phyloP scores from a whole-genome alignment of 495 filamentous ascomycete species.

The Amniculicola lignicola region DNA sequence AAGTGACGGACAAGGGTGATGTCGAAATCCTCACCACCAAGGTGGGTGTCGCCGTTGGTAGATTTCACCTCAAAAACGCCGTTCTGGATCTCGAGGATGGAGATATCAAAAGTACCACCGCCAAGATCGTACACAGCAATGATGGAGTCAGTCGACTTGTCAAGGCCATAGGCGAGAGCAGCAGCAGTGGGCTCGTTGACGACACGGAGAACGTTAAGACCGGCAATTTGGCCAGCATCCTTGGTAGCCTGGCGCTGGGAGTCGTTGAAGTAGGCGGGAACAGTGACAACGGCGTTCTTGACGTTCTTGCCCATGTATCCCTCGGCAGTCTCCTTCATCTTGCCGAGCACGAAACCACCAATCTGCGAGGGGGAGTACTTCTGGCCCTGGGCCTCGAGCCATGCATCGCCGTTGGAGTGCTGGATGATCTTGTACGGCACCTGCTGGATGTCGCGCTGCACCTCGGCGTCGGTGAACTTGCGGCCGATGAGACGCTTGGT shows the following conservation, averaged over 20 bases:
- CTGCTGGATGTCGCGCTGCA: constrained; percentile 96
- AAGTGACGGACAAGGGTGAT: constrained; percentile 93
- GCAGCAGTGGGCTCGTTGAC: constrained; percentile 97
- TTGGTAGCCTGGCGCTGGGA: constrained; percentile 97
- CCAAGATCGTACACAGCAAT: constrained; percentile 97
- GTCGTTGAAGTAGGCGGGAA: constrained; percentile 98
- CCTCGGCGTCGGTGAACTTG: constrained; percentile 94
- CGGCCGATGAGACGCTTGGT: constrained; percentile 99
- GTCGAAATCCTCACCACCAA: constrained; percentile 98
- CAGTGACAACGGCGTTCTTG: constrained; percentile 94
- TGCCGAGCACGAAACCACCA: constrained; percentile 92
- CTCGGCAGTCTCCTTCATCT: constrained; percentile 99
- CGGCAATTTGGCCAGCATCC: constrained; percentile 94
- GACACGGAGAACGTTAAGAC: constrained; percentile 92
- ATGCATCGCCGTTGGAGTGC: constrained; percentile 96
- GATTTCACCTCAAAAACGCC: constrained; percentile 99
- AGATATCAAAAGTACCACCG: constrained; percentile 99
- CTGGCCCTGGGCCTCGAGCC: constrained; percentile 92
- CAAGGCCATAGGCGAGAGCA: constrained; percentile 89
- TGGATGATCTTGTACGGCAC: constrained; percentile 99
- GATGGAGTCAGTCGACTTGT: constrained; percentile 86
- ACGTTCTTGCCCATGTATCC: constrained; percentile 81
- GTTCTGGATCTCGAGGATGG: constrained; percentile 94
- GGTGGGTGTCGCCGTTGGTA: constrained; percentile 96
- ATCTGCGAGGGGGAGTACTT: constrained; percentile 99